Evolutionary conservation across 345 rosid genomes (phyloP).

Genomic region (Brassica napus): Da-Ae NC_063434.1:5804001-5804500

Average conservation of each 20-base stretch:
- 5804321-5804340: neutral
- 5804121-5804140: conserved; percentile 21
- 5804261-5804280: neutral
- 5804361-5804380: neutral
- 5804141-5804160: neutral
- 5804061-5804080: conserved; percentile 4
- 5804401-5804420: neutral
- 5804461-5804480: neutral
- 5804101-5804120: conserved; percentile 2
- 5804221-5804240: neutral
- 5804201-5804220: neutral
- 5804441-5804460: neutral
- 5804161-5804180: neutral
- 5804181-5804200: conserved; percentile 14
- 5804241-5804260: neutral
- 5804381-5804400: neutral
- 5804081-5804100: neutral
- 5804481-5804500: too few species aligned
- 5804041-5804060: conserved; percentile 13
- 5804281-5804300: neutral
- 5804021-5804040: conserved; percentile 11
- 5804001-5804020: conserved; percentile 30
- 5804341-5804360: neutral
- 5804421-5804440: neutral
- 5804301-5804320: neutral